These are phyloP conservation scores for Cryptococcus wingfieldii DNA, from an alignment of 1,284 basidiomycete genomes.

Conservation along the genomic window DNA sequence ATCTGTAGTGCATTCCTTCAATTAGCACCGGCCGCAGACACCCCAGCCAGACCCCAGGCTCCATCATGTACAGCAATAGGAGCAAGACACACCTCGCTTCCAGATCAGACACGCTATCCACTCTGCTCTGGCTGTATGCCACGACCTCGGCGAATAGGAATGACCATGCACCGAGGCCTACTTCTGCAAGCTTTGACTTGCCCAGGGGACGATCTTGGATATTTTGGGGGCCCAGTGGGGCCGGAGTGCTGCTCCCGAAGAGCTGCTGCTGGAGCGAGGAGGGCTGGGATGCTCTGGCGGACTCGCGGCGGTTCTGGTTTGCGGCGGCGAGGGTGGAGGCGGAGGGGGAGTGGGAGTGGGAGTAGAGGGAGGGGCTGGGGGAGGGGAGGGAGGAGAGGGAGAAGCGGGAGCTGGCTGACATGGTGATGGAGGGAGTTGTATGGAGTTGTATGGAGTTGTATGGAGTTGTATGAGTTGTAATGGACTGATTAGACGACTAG, in stretches of 20 bases:
- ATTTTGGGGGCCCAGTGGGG: neutral
- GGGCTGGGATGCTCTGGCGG: constrained; percentile 6
- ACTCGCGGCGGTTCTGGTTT: constrained; percentile 12
- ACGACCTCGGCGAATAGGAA: constrained; percentile 89
- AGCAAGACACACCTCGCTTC: constrained; percentile 62
- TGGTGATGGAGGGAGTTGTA: constrained; percentile 1
- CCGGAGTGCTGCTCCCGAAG: constrained; percentile 4
- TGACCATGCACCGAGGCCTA: constrained; percentile 73
- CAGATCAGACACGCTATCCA: constrained; percentile 88
- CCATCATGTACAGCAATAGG: neutral
- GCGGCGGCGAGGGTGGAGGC: constrained; percentile 7
- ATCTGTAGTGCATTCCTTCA: constrained; percentile 50
- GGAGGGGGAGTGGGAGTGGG: constrained; percentile 13
- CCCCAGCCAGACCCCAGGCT: neutral
- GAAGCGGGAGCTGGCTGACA: constrained; percentile 13
- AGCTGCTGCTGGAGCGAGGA: constrained; percentile 29
- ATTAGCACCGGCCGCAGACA: neutral
- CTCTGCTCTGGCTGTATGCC: constrained; percentile 90
- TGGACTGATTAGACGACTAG: neutral
- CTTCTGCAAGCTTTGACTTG: constrained; percentile 73
- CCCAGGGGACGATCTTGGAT: constrained; percentile 79
- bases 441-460: too few species aligned
- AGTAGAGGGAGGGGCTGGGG: constrained; percentile 12
- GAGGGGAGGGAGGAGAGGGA: constrained; percentile 17
- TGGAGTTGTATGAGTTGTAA: neutral